Percentiles rank a stretch among this genome's conserved stretches.
phyloP scores from a whole-genome alignment of 2,329 filamentous ascomycete species.

The Polychaeton citri region DNA sequence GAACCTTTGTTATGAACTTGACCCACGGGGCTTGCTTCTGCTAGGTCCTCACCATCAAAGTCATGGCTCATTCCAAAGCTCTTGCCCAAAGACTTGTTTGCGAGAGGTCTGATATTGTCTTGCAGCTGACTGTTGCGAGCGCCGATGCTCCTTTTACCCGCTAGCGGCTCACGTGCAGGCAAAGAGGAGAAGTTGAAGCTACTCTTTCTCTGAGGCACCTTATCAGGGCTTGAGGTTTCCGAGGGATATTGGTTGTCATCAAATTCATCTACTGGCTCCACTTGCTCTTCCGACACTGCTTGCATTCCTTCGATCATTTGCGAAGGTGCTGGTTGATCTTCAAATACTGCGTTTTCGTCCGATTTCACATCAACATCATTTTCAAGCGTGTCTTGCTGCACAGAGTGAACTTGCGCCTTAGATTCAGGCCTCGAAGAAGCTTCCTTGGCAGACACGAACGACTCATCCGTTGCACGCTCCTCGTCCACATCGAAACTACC shows the following conservation, averaged over 20 bases:
- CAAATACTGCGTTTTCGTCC: constrained; percentile 12
- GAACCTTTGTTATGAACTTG: constrained; percentile 70
- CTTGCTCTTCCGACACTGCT: constrained; percentile 5
- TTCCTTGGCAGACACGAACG: constrained; percentile 37
- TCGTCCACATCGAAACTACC: constrained; percentile 2
- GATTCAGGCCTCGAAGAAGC: neutral
- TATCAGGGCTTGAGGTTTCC: constrained; percentile 59
- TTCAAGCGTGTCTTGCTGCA: neutral
- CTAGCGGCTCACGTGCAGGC: constrained; percentile 77
- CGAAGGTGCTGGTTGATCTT: constrained; percentile 13
- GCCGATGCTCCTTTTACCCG: constrained; percentile 69
- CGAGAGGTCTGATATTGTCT: constrained; percentile 54
- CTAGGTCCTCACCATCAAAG: constrained; percentile 42
- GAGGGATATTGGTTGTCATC: constrained; percentile 41
- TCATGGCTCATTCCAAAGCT: constrained; percentile 46
- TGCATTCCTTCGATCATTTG: constrained; percentile 4
- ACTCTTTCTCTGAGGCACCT: constrained; percentile 75
- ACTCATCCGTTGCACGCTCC: constrained; percentile 17
- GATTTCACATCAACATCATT: neutral
- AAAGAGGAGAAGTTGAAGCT: constrained; percentile 90
- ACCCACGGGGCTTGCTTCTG: constrained; percentile 28
- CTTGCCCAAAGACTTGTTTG: constrained; percentile 56
- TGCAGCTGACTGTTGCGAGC: constrained; percentile 67
- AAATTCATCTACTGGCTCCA: constrained; percentile 3
- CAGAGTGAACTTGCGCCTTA: neutral